Percentiles rank a stretch among this genome's conserved stretches.
Conservation (phyloP, 192 early-diverging fungal genomes). For the Geosiphon pyriformis region DNA sequence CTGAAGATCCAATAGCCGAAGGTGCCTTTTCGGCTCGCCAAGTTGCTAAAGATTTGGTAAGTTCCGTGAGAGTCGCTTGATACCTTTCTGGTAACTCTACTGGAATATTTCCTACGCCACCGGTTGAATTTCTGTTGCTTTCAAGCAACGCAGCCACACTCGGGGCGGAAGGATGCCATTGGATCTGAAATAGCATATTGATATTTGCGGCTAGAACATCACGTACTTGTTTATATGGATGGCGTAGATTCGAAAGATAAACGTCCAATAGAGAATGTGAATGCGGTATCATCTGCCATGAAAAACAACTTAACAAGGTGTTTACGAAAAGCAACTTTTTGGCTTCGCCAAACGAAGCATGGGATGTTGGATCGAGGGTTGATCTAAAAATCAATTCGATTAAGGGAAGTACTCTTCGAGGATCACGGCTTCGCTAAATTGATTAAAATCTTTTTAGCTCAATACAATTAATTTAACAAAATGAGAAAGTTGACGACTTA, state of each 20-base stretch:
- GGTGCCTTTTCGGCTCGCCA: constrained; percentile 41
- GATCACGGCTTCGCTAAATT: constrained; percentile 58
- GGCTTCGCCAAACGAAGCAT: constrained; percentile 80
- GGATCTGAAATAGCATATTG: constrained; percentile 56
- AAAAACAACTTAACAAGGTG: constrained; percentile 53
- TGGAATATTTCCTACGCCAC: constrained; percentile 33
- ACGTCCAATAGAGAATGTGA: constrained; percentile 34
- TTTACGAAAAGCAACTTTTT: constrained; percentile 71
- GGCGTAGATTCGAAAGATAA: constrained; percentile 54
- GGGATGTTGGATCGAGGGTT: constrained; percentile 64
- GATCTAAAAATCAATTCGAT: constrained; percentile 59
- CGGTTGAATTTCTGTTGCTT: neutral
- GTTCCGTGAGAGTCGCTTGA: constrained; percentile 24
- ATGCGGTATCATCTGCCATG: constrained; percentile 59
- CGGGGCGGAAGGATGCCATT: constrained; percentile 55
- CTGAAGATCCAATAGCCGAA: constrained; percentile 40
- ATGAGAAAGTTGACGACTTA: constrained; percentile 18
- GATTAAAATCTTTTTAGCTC: neutral
- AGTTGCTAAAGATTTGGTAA: constrained; percentile 29
- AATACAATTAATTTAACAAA: neutral
- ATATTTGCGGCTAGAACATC: constrained; percentile 70
- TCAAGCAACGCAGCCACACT: constrained; percentile 39
- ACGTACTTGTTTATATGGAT: constrained; percentile 90
- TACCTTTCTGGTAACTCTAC: constrained; percentile 27
- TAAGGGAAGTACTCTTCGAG: constrained; percentile 71